Percentiles rank a stretch among this genome's conserved stretches.
Conservation (phyloP, 2,329 filamentous ascomycete genomes). For the Colletotrichum karsti region DNA sequence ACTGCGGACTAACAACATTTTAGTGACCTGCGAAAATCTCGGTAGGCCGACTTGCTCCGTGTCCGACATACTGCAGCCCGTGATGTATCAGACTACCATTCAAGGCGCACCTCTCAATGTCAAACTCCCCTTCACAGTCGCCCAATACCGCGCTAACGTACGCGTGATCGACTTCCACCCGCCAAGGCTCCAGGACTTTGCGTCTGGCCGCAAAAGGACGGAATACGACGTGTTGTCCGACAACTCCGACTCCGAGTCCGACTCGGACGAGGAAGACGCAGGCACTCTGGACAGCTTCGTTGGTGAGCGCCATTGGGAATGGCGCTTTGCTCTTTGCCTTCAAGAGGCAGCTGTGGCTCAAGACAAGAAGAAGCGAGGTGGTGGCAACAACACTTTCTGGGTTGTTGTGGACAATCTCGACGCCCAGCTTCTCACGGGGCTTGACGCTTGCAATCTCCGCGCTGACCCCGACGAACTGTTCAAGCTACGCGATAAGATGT, state of each 20-base stretch:
- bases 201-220: slow-evolving; percentile 52
- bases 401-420: slow-evolving; percentile 70
- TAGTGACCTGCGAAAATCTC: slow-evolving; percentile 57
- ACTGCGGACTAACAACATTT: background rate
- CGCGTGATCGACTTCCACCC: slow-evolving; percentile 88
- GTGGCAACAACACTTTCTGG: slow-evolving; percentile 58
- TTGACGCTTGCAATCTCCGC: slow-evolving; percentile 65
- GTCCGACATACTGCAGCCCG: slow-evolving; percentile 48
- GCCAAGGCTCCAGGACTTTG: slow-evolving; percentile 74
- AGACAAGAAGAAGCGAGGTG: slow-evolving; percentile 42
- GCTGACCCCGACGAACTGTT: slow-evolving; percentile 56
- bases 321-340: slow-evolving; percentile 82
- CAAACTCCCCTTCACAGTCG: slow-evolving; percentile 77
- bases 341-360: slow-evolving; percentile 67
- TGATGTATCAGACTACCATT: slow-evolving; percentile 51
- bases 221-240: slow-evolving; percentile 62
- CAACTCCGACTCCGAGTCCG: slow-evolving; percentile 39
- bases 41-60: slow-evolving; percentile 45
- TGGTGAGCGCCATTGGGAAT: slow-evolving; percentile 70
- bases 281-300: slow-evolving; percentile 35
- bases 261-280: slow-evolving; percentile 37
- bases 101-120: slow-evolving; percentile 45
- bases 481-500: slow-evolving; percentile 74
- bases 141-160: slow-evolving; percentile 73
- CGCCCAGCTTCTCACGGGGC: slow-evolving; percentile 55